Conservation (phyloP, 2,329 filamentous ascomycete species). For the Pseudocercospora cruenta region DNA sequence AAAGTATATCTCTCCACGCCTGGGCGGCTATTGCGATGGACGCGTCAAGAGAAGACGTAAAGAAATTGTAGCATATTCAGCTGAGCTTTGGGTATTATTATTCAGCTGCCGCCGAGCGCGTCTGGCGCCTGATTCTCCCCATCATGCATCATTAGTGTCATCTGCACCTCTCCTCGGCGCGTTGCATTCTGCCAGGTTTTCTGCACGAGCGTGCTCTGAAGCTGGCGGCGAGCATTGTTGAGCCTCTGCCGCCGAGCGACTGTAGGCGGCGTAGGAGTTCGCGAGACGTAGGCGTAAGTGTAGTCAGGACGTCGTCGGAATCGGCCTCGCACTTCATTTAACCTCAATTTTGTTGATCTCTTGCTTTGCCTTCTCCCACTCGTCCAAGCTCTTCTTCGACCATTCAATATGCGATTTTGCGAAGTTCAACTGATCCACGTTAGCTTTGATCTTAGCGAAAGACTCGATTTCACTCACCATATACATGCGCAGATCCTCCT, state of each 20-base stretch:
- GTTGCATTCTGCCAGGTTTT: neutral
- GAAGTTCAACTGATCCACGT: slow-evolving; percentile 72
- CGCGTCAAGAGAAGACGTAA: neutral
- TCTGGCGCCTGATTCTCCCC: neutral
- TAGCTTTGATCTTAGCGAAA: neutral
- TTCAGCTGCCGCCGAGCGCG: neutral
- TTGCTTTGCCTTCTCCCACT: slow-evolving; percentile 86
- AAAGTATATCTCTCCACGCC: slow-evolving; percentile 2
- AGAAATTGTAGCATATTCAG: neutral
- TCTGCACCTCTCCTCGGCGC: neutral
- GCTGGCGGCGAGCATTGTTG: too few species aligned
- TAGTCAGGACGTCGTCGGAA: too few species aligned
- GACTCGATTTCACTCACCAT: slow-evolving; percentile 71
- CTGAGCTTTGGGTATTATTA: slow-evolving; percentile 3
- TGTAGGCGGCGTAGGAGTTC: too few species aligned
- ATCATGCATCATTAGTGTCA: neutral
- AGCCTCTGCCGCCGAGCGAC: too few species aligned
- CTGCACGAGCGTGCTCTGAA: neutral
- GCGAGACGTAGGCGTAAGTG: too few species aligned
- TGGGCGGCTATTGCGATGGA: neutral
- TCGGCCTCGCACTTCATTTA: slow-evolving; percentile 5
- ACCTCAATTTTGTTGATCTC: slow-evolving; percentile 85
- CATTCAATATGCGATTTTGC: slow-evolving; percentile 92
- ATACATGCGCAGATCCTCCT: slow-evolving; percentile 88
- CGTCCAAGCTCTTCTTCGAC: slow-evolving; percentile 87